Conservation (phyloP, 2,329 filamentous ascomycete genomes). For the Pseudocercospora vitis region DNA sequence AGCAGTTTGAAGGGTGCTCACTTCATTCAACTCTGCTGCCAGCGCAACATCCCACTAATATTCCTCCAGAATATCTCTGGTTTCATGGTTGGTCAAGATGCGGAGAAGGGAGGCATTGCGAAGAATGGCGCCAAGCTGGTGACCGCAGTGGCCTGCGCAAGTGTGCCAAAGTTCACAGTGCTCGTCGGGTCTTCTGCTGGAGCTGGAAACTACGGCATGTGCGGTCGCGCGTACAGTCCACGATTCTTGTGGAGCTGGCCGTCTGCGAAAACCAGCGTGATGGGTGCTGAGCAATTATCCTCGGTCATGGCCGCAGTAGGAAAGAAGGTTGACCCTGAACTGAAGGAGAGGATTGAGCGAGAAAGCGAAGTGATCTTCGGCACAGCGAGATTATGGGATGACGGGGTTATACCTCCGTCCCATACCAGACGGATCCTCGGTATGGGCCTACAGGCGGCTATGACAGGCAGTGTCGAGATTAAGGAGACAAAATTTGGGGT, state of each 20-base stretch:
- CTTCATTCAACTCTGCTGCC: conserved; percentile 91
- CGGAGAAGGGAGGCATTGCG: conserved; percentile 91
- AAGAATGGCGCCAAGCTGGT: conserved; percentile 98
- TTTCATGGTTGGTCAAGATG: conserved; percentile 95
- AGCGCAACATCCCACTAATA: conserved; percentile 83
- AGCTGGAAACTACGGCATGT: conserved; percentile 98
- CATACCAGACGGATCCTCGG: conserved; percentile 52
- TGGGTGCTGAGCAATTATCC: conserved; percentile 90
- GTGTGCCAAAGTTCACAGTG: conserved; percentile 95
- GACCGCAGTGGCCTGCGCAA: conserved; percentile 87
- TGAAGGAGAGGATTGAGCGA: conserved; percentile 80
- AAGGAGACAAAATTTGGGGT: conserved; percentile 41
- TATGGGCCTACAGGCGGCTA: conserved; percentile 49
- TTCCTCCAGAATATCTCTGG: conserved; percentile 97
- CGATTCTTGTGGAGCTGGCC: conserved; percentile 96
- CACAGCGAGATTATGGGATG: conserved; percentile 81
- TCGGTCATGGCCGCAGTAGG: conserved; percentile 95
- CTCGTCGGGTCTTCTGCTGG: conserved; percentile 92
- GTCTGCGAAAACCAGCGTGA: conserved; percentile 91
- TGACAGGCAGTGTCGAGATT: conserved; percentile 37
- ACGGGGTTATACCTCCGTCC: conserved; percentile 52
- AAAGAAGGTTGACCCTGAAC: conserved; percentile 72
- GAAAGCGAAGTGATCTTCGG: conserved; percentile 90
- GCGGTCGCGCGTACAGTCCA: conserved; percentile 86
- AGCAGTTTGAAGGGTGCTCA: conserved; percentile 91